A percentile compares a stretch with the other conserved stretches of the same genome.
Conservation (phyloP, 805 yeast species). For the Ogataea allantospora region DNA sequence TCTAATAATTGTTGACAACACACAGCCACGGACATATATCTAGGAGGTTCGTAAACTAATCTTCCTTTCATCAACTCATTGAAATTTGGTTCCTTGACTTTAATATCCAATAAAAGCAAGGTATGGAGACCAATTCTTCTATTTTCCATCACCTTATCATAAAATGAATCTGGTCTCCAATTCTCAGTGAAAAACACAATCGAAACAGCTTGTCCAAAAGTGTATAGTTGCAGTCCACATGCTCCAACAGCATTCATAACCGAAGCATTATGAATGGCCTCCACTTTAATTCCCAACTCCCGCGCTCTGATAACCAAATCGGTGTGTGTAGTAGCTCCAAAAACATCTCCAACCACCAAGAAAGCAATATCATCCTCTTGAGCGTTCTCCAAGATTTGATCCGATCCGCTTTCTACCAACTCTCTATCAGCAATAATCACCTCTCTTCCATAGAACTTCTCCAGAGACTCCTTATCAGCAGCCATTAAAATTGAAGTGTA, state of each 20-base stretch:
- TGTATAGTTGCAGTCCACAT: constrained; percentile 91
- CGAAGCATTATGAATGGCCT: constrained; percentile 90
- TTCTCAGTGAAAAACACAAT: constrained; percentile 90
- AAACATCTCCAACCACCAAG: constrained; percentile 95
- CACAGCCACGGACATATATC: constrained; percentile 90
- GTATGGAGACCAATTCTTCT: constrained; percentile 91
- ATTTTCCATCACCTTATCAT: constrained; percentile 84
- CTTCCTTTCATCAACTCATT: constrained; percentile 94
- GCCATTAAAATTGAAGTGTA: constrained; percentile 96
- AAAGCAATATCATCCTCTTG: constrained; percentile 84
- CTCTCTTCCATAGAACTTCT: constrained; percentile 80
- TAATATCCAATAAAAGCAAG: constrained; percentile 81
- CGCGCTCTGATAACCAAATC: constrained; percentile 91
- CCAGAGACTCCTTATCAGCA: constrained; percentile 71
- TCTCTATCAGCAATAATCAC: constrained; percentile 92
- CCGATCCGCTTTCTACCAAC: constrained; percentile 87
- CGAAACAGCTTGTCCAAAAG: constrained; percentile 96
- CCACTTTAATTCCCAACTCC: constrained; percentile 73
- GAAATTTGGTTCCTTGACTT: constrained; percentile 94
- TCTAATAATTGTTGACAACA: constrained; percentile 88
- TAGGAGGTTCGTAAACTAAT: constrained; percentile 90
- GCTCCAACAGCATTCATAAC: constrained; percentile 99
- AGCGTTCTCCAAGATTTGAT: constrained; percentile 74
- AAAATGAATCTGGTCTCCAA: constrained; percentile 97
- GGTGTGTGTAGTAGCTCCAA: constrained; percentile 97